phyloP scores from a whole-genome alignment of 2,329 filamentous ascomycete genomes.

The Penicillium sp. region DNA sequence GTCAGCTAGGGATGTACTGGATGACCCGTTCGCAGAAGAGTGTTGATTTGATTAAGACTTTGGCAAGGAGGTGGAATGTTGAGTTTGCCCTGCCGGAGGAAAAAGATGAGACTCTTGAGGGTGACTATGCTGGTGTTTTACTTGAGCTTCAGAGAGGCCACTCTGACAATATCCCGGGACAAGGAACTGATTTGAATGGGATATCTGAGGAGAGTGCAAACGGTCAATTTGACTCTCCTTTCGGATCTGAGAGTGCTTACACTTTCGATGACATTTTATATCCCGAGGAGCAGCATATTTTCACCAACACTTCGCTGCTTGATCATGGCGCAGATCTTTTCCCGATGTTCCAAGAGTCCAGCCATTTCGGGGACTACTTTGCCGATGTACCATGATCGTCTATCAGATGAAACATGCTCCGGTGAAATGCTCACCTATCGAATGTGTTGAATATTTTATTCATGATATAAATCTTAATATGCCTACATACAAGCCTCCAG shows the following conservation, averaged over 20 bases:
- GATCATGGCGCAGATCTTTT: not conserved
- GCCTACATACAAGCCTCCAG: too few relatives aligned
- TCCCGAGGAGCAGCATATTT: not conserved
- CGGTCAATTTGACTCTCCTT: not conserved
- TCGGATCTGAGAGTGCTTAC: not conserved
- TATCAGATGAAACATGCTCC: too few relatives aligned
- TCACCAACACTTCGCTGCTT: not conserved
- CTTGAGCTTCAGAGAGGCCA: too few relatives aligned
- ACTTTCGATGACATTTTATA: not conserved
- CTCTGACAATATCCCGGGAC: too few relatives aligned
- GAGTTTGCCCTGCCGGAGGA: not conserved
- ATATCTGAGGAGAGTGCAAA: not conserved
- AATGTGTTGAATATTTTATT: too few relatives aligned
- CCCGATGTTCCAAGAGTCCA: not conserved
- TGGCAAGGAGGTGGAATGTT: not conserved
- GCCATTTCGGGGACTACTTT: not conserved
- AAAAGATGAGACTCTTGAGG: not conserved
- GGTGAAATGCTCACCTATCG: too few relatives aligned
- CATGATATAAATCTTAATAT: too few relatives aligned
- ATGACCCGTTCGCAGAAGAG: not conserved
- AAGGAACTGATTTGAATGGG: not conserved
- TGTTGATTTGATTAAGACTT: not conserved
- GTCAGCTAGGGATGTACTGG: not conserved
- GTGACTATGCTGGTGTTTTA: too few relatives aligned
- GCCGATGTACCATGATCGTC: not conserved